A percentile compares a stretch with the other conserved stretches of the same genome.
Conservation (phyloP, 805 yeast species). For the Scheffersomyces lignosus region DNA sequence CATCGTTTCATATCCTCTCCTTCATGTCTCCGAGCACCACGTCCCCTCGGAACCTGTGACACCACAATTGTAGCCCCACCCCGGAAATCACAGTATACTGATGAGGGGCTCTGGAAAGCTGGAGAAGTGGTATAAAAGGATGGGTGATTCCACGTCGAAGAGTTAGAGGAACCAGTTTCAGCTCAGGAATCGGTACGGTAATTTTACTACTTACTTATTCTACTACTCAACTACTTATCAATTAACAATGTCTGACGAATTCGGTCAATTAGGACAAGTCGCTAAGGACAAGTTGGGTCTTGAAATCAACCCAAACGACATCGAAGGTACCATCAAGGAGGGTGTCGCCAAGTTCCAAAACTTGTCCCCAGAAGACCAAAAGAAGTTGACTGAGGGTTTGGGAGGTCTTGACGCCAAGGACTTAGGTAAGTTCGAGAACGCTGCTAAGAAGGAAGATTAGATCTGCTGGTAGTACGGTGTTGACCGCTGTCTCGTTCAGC, state of each 20-base stretch:
- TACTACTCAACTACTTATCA: no score
- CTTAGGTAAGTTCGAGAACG: slow-evolving; percentile 5
- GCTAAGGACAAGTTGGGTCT: slow-evolving; percentile 6
- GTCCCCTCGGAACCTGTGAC: no score
- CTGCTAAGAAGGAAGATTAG: slow-evolving; percentile 5
- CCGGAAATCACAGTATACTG: background rate
- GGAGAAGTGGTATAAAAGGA: no score
- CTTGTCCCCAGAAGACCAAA: slow-evolving; percentile 5
- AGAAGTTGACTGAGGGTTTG: slow-evolving; percentile 4
- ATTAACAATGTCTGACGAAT: slow-evolving; percentile 5
- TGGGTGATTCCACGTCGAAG: no score
- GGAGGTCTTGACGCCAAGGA: slow-evolving; percentile 4
- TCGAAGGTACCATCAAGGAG: slow-evolving; percentile 3
- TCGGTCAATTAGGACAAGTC: slow-evolving; percentile 10
- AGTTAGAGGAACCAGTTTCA: no score
- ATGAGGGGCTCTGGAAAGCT: background rate
- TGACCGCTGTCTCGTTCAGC: no score
- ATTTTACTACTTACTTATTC: no score
- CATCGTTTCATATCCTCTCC: no score
- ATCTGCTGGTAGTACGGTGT: no score
- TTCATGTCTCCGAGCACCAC: no score
- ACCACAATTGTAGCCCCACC: slow-evolving; percentile 4
- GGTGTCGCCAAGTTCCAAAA: slow-evolving; percentile 7
- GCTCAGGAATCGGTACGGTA: no score
- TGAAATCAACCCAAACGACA: slow-evolving; percentile 2